Evolutionary conservation across 164 flowering plant species (phyloP).

Genomic region (Vitis labrusca): DNA sequence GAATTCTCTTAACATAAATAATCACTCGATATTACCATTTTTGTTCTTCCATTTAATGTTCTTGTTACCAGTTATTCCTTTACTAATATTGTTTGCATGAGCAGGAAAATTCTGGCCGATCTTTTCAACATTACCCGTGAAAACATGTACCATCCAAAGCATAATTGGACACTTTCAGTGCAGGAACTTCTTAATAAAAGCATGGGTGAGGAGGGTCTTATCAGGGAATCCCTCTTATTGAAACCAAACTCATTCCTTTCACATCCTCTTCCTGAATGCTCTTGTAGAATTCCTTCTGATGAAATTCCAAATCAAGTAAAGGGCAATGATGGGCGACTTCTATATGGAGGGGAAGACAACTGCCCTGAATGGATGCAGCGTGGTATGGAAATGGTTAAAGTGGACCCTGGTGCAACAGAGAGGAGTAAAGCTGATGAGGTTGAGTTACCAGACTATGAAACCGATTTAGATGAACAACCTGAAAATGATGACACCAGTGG

Average conservation of each 20-base stretch:
- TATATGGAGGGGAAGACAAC: conserved; percentile 70
- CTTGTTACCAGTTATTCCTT: not conserved
- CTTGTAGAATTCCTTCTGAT: conserved; percentile 57
- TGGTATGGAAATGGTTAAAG: conserved; percentile 28
- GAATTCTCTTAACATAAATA: no score
- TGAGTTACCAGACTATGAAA: conserved; percentile 53
- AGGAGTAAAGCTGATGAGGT: conserved; percentile 35
- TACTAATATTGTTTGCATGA: conserved; percentile 4
- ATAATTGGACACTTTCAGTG: conserved; percentile 70
- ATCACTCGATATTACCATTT: no score
- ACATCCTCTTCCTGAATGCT: conserved; percentile 94
- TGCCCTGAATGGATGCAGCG: conserved; percentile 87
- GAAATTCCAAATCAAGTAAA: conserved; percentile 28
- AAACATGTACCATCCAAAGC: conserved; percentile 66
- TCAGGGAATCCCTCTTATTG: conserved; percentile 49
- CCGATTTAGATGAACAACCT: conserved; percentile 34
- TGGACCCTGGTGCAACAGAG: conserved; percentile 21
- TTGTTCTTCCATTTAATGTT: not conserved
- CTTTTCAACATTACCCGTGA: conserved; percentile 62
- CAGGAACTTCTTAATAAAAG: conserved; percentile 86
- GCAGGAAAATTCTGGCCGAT: conserved; percentile 65
- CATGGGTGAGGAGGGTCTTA: conserved; percentile 66
- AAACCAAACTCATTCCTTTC: conserved; percentile 74
- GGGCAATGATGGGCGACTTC: conserved; percentile 29
- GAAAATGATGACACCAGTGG: conserved; percentile 13